A percentile compares a stretch with the other conserved stretches of the same genome.
Conservation (phyloP, 495 filamentous ascomycete species). For the Stereocaulon alpinum region DNA sequence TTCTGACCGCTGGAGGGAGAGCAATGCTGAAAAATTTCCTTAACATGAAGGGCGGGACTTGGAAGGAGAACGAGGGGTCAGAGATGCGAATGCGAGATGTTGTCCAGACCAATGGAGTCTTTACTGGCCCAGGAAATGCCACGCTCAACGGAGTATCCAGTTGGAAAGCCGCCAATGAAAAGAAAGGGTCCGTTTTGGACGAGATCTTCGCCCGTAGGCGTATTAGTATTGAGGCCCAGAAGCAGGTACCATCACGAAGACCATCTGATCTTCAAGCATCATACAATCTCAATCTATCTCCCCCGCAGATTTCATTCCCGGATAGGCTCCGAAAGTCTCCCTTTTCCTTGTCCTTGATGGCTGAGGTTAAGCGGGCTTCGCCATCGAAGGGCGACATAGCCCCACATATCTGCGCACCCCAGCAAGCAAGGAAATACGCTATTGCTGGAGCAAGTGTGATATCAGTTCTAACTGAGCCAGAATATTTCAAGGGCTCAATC, state of each 20-base stretch:
- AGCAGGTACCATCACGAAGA: conserved; percentile 75
- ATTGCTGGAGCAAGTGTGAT: conserved; percentile 91
- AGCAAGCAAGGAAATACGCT: conserved; percentile 86
- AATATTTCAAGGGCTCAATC: conserved; percentile 97
- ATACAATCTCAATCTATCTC: conserved; percentile 72
- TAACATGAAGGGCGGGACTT: conserved; percentile 75
- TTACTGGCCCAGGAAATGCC: conserved; percentile 22
- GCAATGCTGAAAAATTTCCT: conserved; percentile 90
- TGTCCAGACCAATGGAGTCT: conserved; percentile 14
- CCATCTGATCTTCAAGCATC: conserved; percentile 75
- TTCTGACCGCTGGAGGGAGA: conserved; percentile 79
- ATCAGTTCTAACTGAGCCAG: conserved; percentile 91
- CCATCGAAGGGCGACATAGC: conserved; percentile 95
- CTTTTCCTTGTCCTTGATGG: conserved; percentile 78
- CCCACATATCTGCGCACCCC: conserved; percentile 72
- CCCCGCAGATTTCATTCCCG: conserved; percentile 75
- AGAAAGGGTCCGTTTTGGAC: conserved; percentile 77
- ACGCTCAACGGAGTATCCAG: conserved; percentile 17
- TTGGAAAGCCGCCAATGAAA: conserved; percentile 24
- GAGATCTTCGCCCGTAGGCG: conserved; percentile 82
- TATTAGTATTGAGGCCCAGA: conserved; percentile 69
- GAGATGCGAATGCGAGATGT: background rate
- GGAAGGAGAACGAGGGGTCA: conserved; percentile 56
- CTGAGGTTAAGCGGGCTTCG: conserved; percentile 93
- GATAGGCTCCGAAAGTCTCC: conserved; percentile 68